Percentiles rank a stretch among this genome's conserved stretches.
phyloP scores from a whole-genome alignment of 1,139 yeast genomes.

The Yamadazyma sp. region DNA sequence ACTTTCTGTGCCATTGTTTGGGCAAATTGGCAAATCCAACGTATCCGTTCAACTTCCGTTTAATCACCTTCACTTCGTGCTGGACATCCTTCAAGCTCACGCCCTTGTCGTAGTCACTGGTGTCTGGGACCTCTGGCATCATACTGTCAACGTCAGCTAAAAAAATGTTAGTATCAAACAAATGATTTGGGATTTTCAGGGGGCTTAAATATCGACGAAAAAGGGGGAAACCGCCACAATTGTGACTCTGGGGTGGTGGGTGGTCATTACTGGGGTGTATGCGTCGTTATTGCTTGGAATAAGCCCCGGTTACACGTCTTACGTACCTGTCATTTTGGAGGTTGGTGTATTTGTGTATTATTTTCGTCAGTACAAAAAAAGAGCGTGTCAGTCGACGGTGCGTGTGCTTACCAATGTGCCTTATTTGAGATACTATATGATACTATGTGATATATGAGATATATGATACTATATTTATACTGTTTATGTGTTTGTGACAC shows the following conservation, averaged over 20 bases:
- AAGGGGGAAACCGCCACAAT: too few relatives aligned
- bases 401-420: too few relatives aligned
- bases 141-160: conserved; percentile 18
- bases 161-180: background rate
- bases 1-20: conserved; percentile 97
- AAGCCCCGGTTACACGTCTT: background rate
- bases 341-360: conserved; percentile 6
- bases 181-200: background rate
- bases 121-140: conserved; percentile 19
- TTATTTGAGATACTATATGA: too few relatives aligned
- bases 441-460: too few relatives aligned
- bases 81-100: conserved; percentile 15
- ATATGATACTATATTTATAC: too few relatives aligned
- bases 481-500: too few relatives aligned
- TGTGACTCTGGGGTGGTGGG: too few relatives aligned
- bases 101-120: conserved; percentile 16
- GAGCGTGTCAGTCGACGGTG: conserved; percentile 7
- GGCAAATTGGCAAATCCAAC: conserved; percentile 98
- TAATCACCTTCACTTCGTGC: conserved; percentile 58
- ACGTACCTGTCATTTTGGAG: conserved; percentile 14
- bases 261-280: too few relatives aligned
- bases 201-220: background rate
- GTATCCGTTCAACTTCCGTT: conserved; percentile 83
- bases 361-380: conserved; percentile 10
- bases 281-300: too few relatives aligned